phyloP scores from a whole-genome alignment of 169 alveolate species.

The Plasmodium fragile region DNA sequence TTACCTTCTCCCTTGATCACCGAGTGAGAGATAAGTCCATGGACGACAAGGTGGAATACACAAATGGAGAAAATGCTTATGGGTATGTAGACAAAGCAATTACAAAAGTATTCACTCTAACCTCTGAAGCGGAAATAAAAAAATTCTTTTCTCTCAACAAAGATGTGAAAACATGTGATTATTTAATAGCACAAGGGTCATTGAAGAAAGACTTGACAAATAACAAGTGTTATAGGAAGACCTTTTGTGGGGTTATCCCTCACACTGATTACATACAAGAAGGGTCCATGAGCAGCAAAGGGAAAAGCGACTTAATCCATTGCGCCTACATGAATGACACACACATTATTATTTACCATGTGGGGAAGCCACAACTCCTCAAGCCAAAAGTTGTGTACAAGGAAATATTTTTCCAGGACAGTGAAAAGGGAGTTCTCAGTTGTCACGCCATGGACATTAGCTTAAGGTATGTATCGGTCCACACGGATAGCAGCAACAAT shows the following conservation, averaged over 20 bases:
- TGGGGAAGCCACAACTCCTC: constrained; percentile 9
- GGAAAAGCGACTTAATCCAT: not conserved
- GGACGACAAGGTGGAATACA: not conserved
- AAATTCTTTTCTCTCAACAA: constrained; percentile 10
- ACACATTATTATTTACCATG: constrained; percentile 12
- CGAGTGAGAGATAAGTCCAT: constrained; percentile 19
- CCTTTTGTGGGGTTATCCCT: constrained; percentile 34
- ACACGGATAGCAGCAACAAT: not conserved
- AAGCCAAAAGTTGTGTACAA: constrained; percentile 32
- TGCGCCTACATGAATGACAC: constrained; percentile 18
- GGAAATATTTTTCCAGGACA: constrained; percentile 37
- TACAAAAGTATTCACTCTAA: not conserved
- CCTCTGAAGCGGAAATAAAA: constrained; percentile 9
- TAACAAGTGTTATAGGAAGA: not conserved
- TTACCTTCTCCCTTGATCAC: constrained; percentile 42
- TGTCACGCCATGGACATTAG: constrained; percentile 27
- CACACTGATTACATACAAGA: not conserved
- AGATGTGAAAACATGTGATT: constrained; percentile 16
- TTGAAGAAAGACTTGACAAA: not conserved
- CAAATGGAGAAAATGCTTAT: constrained; percentile 41
- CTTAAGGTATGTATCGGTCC: not conserved
- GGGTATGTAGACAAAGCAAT: constrained; percentile 12
- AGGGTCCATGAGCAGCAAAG: not conserved
- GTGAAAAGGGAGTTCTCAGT: constrained; percentile 10
- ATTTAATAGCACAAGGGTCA: not conserved